Base-by-base conservation (phyloP, 2,329 filamentous ascomycete genomes). In the Shiraia sp. region DNA sequence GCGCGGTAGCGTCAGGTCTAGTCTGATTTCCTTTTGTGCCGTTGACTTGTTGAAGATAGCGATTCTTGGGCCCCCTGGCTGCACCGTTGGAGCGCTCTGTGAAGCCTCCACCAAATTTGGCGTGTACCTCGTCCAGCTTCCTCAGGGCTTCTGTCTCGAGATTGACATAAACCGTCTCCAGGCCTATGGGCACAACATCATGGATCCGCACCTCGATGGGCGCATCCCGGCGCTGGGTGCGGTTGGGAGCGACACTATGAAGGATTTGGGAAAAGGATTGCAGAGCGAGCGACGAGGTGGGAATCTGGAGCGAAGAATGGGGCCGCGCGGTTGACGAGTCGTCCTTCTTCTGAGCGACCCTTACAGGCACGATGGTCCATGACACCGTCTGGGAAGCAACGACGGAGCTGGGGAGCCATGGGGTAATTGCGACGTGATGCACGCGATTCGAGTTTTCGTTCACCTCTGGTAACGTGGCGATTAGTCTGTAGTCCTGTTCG, bases 331-430 rank as follows among this genome's bases (percentile, higher is more conserved):
- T 40, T 70, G 73, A 39, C 6, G 47, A 40, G 10, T 66, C 61
- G 10, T 49, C 47, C 38, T 59, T 67, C 37, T 59, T 67, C 3
- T 49, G 55, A 2, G 59, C 46, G 3, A 77, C 75, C 15, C 78
- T 77, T 45, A 95, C 81, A 1, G 92, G 88, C 24, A 97, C 80
- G 35, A 97, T 81, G 6, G 90, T 90, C 93, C 93, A 99, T 32
- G 80, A 78, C 13, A 83, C 80, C 43, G 83, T 81, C 62, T 87
- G 76, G 29, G 70, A 76, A 40, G 73, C 68, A 32, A 70, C 67
- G 45, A 70, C 49, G 49, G 71, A 75, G 67, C 48, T 72, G 10
- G 88, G 85, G 1, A 80, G 74, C 86, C 86, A 90, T 3, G 87
- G 87, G 32, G 86, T 82, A 51, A 91, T 81, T 29, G 87, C 87